phyloP scores from a whole-genome alignment of 2,329 filamentous ascomycete genomes.

The Elsinoe perseae region DNA sequence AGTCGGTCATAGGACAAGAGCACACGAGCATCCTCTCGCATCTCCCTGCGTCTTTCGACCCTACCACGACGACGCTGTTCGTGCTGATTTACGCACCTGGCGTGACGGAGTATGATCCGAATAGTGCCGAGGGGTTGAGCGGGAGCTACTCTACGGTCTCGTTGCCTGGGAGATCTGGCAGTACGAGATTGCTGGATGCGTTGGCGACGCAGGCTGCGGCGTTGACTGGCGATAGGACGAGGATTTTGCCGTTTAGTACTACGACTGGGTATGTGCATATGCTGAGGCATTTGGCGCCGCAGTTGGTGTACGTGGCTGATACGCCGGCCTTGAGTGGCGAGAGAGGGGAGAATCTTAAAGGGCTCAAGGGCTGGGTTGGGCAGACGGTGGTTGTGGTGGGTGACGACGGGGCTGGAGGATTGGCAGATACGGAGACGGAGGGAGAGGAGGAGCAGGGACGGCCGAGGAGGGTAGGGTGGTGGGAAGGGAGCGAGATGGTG shows the following conservation, averaged over 20 bases:
- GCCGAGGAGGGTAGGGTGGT: slow-evolving; percentile 52
- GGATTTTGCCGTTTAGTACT: slow-evolving; percentile 83
- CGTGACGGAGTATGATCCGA: slow-evolving; percentile 33
- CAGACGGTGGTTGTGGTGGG: slow-evolving; percentile 56
- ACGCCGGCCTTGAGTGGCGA: slow-evolving; percentile 61
- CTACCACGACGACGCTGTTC: slow-evolving; percentile 67
- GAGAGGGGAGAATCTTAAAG: slow-evolving; percentile 64
- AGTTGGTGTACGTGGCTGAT: slow-evolving; percentile 81
- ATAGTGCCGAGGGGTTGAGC: not conserved
- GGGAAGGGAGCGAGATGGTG: slow-evolving; percentile 71
- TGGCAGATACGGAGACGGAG: slow-evolving; percentile 73
- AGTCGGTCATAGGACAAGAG: slow-evolving; percentile 37
- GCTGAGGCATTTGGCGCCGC: slow-evolving; percentile 74
- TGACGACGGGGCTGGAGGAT: slow-evolving; percentile 69
- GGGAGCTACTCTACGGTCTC: slow-evolving; percentile 1
- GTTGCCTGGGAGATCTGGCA: not conserved
- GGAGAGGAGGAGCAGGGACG: slow-evolving; percentile 47
- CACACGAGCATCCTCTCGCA: slow-evolving; percentile 81
- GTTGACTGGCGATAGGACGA: slow-evolving; percentile 75
- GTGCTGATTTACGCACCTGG: slow-evolving; percentile 82
- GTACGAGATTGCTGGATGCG: slow-evolving; percentile 61
- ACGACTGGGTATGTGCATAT: slow-evolving; percentile 78
- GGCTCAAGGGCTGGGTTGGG: slow-evolving; percentile 55
- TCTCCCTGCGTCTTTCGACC: slow-evolving; percentile 69
- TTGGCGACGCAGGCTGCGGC: slow-evolving; percentile 71